phyloP scores from a whole-genome alignment of 805 yeast species.

The Yarrowia hollandica region DNA sequence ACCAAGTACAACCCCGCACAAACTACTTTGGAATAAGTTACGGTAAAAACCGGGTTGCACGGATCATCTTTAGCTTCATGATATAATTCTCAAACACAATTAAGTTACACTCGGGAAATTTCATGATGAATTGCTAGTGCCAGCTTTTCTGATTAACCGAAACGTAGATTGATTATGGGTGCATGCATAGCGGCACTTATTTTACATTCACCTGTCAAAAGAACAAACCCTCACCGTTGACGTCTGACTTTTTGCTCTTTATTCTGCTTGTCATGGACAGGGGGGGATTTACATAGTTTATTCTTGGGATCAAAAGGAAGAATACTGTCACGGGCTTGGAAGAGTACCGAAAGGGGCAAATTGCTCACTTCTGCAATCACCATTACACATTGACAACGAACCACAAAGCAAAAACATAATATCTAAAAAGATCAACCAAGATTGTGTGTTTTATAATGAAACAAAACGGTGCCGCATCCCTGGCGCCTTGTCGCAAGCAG shows the following conservation, averaged over 20 bases:
- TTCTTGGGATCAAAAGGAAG: too few species aligned
- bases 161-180: not conserved
- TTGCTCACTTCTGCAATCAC: not conserved
- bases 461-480: conserved; percentile 16
- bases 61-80: not conserved
- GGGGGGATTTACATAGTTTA: conserved; percentile 8
- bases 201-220: too few species aligned
- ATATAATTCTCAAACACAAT: not conserved
- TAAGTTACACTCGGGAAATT: conserved; percentile 3
- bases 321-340: too few species aligned
- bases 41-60: too few species aligned
- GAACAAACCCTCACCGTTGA: too few species aligned
- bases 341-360: not conserved
- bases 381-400: not conserved
- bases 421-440: not conserved
- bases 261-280: not conserved
- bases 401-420: not conserved
- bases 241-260: too few species aligned
- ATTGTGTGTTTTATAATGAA: not conserved
- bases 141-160: not conserved
- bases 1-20: too few species aligned
- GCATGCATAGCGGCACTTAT: too few species aligned
- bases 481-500: conserved; percentile 5
- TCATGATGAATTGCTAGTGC: not conserved
- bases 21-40: too few species aligned